A percentile compares a stretch with the other conserved stretches of the same genome.
phyloP scores from a whole-genome alignment of 2,329 filamentous ascomycete species.

The Epichloe festucae region DNA sequence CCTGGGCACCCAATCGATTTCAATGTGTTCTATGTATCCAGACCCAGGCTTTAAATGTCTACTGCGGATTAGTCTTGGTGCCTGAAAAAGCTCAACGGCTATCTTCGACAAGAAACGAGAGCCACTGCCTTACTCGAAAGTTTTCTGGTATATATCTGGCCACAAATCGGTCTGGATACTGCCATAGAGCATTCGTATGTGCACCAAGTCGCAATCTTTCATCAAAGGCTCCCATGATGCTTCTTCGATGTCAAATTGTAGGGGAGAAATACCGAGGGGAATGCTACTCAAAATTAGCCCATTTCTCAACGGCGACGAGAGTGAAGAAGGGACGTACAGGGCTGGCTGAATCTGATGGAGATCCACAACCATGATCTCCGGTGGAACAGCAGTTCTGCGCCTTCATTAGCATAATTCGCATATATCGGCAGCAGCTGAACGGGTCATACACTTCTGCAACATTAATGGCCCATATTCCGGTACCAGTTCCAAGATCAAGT shows the following conservation, averaged over 20 bases:
- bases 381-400: neutral
- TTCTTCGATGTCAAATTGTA: conserved; percentile 64
- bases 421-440: neutral
- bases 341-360: conserved; percentile 27
- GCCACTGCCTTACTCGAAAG: conserved; percentile 44
- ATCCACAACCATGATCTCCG: conserved; percentile 25
- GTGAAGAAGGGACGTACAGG: conserved; percentile 15
- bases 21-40: conserved; percentile 75
- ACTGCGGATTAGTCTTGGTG: neutral
- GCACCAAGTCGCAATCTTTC: conserved; percentile 64
- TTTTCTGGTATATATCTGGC: conserved; percentile 59
- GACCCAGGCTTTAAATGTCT: conserved; percentile 65
- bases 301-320: neutral
- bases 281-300: conserved; percentile 39
- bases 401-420: neutral
- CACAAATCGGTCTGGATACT: conserved; percentile 57
- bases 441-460: conserved; percentile 52
- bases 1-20: conserved; percentile 71
- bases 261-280: conserved; percentile 43
- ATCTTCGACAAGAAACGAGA: neutral
- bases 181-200: conserved; percentile 67
- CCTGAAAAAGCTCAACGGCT: neutral
- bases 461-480: conserved; percentile 83
- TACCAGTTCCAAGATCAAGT: conserved; percentile 68
- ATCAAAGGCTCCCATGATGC: conserved; percentile 41